A percentile compares a stretch with the other conserved stretches of the same genome.
These are phyloP conservation scores for Dothistroma pini DNA, from an alignment of 2,329 filamentous ascomycete species.

Conservation along the genomic window DNA sequence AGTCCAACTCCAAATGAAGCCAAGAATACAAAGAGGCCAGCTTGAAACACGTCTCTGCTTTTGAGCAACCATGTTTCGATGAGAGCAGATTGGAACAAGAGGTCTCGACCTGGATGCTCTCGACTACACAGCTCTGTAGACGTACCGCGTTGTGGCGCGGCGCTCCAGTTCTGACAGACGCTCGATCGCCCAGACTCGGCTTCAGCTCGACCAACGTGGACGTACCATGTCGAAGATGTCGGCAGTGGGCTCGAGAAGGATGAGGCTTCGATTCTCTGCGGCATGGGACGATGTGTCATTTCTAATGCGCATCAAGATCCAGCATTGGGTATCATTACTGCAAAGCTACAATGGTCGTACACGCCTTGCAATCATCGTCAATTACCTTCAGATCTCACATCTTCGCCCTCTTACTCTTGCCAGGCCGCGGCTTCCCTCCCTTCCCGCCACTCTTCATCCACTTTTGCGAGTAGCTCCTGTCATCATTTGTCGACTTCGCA, in stretches of 20 bases:
- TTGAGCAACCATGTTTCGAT: too few relatives aligned
- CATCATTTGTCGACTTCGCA: conserved; percentile 74
- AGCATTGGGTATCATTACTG: neutral
- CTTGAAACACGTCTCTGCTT: too few relatives aligned
- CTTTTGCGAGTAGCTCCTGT: conserved; percentile 74
- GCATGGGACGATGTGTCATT: too few relatives aligned
- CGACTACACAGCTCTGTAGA: too few relatives aligned
- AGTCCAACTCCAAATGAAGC: too few relatives aligned
- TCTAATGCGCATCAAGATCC: neutral
- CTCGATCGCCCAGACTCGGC: too few relatives aligned
- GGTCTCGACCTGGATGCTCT: too few relatives aligned
- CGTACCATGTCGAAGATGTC: neutral
- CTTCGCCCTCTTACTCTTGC: conserved; percentile 40
- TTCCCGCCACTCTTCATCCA: conserved; percentile 69
- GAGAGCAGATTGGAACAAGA: too few relatives aligned
- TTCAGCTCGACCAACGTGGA: too few relatives aligned
- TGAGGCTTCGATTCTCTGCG: neutral
- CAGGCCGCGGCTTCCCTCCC: conserved; percentile 34
- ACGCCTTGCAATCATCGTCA: neutral
- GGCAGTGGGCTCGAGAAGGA: neutral
- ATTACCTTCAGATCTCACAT: conserved; percentile 7
- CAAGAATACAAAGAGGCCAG: too few relatives aligned
- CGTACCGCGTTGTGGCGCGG: too few relatives aligned
- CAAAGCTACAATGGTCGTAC: neutral
- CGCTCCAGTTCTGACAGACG: too few relatives aligned